These are phyloP conservation scores for Saccharomyces pastorianus DNA, from an alignment of 1,139 yeast species.

Conservation along the genomic window DNA sequence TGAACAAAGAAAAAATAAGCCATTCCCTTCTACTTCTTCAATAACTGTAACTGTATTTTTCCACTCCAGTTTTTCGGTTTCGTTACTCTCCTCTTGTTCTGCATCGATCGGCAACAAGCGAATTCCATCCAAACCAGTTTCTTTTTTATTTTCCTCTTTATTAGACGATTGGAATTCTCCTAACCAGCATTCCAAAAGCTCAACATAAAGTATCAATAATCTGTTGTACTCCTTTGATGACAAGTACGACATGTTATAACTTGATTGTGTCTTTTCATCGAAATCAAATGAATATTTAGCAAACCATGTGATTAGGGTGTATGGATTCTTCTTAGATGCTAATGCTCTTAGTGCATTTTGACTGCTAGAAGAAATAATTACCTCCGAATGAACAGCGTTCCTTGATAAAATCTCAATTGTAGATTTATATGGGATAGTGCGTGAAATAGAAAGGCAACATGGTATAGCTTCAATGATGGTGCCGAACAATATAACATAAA, in stretches of 20 bases:
- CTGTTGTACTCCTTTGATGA: constrained; percentile 51
- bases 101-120: constrained; percentile 26
- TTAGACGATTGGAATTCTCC: constrained; percentile 42
- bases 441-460: constrained; percentile 49
- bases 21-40: constrained; percentile 95
- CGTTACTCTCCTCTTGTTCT: constrained; percentile 33
- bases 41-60: constrained; percentile 72
- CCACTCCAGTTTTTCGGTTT: constrained; percentile 65
- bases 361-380: constrained; percentile 54
- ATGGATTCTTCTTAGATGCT: constrained; percentile 65
- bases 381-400: constrained; percentile 63
- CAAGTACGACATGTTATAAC: constrained; percentile 47
- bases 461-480: constrained; percentile 63
- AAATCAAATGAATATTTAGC: constrained; percentile 76
- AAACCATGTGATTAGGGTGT: constrained; percentile 60
- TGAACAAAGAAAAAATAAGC: constrained; percentile 81
- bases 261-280: constrained; percentile 49
- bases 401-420: constrained; percentile 68
- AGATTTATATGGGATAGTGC: constrained; percentile 49
- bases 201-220: constrained; percentile 64
- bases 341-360: constrained; percentile 53
- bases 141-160: constrained; percentile 27
- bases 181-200: constrained; percentile 74
- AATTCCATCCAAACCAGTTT: constrained; percentile 26
- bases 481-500: constrained; percentile 53